phyloP scores from a whole-genome alignment of 441 rosid genomes.

The Arabidopsis hybrid region DNA sequence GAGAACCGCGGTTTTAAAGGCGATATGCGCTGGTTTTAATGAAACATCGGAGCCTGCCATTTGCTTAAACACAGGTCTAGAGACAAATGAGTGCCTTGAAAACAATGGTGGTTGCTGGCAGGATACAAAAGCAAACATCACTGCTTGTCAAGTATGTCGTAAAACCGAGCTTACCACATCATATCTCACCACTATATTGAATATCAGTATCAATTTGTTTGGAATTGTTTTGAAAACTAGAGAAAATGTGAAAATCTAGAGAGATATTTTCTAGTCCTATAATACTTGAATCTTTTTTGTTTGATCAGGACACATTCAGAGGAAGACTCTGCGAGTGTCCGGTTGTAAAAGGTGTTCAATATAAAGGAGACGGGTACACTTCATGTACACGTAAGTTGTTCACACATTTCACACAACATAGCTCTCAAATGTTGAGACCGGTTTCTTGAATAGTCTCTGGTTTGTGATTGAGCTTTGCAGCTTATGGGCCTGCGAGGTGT shows the following conservation, averaged over 20 bases:
- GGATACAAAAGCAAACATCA: constrained; percentile 60
- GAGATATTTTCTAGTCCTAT: background rate
- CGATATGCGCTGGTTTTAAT: constrained; percentile 85
- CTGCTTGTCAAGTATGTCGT: constrained; percentile 80
- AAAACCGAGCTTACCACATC: background rate
- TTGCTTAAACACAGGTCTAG: constrained; percentile 79
- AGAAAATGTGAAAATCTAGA: background rate
- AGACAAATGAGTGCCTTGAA: constrained; percentile 85
- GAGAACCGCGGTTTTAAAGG: constrained; percentile 81
- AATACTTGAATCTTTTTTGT: background rate
- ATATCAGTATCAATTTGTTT: background rate
- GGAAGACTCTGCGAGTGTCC: constrained; percentile 95
- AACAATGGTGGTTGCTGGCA: constrained; percentile 92
- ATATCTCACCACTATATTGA: background rate
- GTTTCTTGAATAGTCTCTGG: background rate
- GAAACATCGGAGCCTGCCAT: constrained; percentile 81
- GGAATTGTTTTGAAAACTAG: background rate
- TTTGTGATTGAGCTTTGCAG: constrained; percentile 48
- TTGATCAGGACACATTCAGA: constrained; percentile 84
- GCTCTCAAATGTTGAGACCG: constrained; percentile 1
- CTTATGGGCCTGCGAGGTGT: constrained; percentile 87
- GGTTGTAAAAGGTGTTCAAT: constrained; percentile 74
- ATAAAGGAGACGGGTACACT: constrained; percentile 80
- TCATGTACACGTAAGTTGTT: constrained; percentile 68
- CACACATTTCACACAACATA: constrained; percentile 2